Percentiles rank a stretch among this genome's conserved stretches.
Evolutionary conservation across 352 stramenopile species (phyloP).

Genomic region (Chrysophaeum taylorii): DNA sequence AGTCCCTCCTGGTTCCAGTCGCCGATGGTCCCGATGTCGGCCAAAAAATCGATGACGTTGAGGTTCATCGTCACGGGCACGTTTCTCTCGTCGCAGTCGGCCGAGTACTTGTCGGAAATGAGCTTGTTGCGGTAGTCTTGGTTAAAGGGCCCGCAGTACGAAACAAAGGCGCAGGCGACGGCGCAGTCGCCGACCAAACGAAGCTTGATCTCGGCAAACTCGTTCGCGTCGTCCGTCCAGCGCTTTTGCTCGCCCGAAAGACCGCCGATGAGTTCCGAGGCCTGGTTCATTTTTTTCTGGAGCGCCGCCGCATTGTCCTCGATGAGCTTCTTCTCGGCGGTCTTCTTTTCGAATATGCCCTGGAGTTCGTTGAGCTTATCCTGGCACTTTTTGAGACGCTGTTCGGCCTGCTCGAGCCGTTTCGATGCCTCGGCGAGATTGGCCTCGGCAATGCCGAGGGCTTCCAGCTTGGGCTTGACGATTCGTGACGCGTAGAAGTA

Average conservation of each 20-base stretch:
- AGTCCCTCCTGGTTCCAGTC: slow-evolving; percentile 97
- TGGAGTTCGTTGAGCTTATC: slow-evolving; percentile 85
- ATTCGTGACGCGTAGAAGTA: slow-evolving; percentile 97
- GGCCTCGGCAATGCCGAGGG: slow-evolving; percentile 82
- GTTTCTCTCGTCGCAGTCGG: slow-evolving; percentile 73
- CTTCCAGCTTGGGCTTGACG: slow-evolving; percentile 95
- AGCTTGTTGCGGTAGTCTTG: slow-evolving; percentile 92
- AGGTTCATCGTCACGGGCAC: slow-evolving; percentile 87
- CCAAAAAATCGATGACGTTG: slow-evolving; percentile 89
- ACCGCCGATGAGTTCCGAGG: slow-evolving; percentile 88
- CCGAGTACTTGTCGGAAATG: slow-evolving; percentile 88
- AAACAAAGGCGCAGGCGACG: slow-evolving; percentile 91
- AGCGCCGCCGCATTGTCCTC: slow-evolving; percentile 87
- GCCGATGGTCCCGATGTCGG: slow-evolving; percentile 90
- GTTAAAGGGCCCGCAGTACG: slow-evolving; percentile 95
- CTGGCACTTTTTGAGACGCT: slow-evolving; percentile 80
- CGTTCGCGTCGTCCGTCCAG: slow-evolving; percentile 95
- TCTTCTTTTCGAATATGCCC: slow-evolving; percentile 91
- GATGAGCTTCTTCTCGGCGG: slow-evolving; percentile 89
- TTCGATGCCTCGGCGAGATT: slow-evolving; percentile 95
- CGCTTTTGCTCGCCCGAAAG: slow-evolving; percentile 83
- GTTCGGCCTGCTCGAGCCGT: slow-evolving; percentile 77
- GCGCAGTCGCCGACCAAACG: slow-evolving; percentile 90
- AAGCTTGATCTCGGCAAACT: slow-evolving; percentile 90
- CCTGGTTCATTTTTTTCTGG: slow-evolving; percentile 92